Evolutionary conservation across 2,329 filamentous ascomycete species (phyloP).

Genomic region (Juglanconis oblonga): DNA sequence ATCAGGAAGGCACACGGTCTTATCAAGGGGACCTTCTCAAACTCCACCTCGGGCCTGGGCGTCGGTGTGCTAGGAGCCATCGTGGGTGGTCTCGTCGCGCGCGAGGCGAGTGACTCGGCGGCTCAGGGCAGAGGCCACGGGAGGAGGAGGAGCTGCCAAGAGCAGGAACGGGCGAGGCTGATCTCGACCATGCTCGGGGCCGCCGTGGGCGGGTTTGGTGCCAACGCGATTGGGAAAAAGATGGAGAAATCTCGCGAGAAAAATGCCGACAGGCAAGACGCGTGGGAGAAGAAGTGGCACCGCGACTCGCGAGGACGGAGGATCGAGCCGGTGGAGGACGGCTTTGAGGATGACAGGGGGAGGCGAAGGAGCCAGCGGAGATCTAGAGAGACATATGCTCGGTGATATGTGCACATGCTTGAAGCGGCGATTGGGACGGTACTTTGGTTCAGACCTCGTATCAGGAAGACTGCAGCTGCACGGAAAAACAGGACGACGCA

Average conservation of each 20-base stretch:
- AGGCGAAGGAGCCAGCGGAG: not conserved
- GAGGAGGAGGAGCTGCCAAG: conserved; percentile 23
- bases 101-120: conserved; percentile 42
- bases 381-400: not conserved
- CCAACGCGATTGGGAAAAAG: conserved; percentile 46
- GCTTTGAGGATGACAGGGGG: not conserved
- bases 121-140: conserved; percentile 16
- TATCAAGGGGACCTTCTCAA: conserved; percentile 46
- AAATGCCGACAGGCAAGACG: conserved; percentile 28
- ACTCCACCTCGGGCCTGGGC: conserved; percentile 46
- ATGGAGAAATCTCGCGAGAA: conserved; percentile 37
- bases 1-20: conserved; percentile 38
- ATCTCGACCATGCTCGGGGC: conserved; percentile 52
- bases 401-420: not conserved
- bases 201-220: conserved; percentile 52
- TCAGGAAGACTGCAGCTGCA: not conserved
- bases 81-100: conserved; percentile 51
- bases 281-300: conserved; percentile 33
- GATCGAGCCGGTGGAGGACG: conserved; percentile 2
- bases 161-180: conserved; percentile 28
- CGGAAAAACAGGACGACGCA: not conserved
- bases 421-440: not conserved
- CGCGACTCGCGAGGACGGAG: not conserved
- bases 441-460: not conserved
- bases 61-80: conserved; percentile 52